Evolutionary conservation across 768 basidiomycete species (phyloP), one percentile per base, ranked within the genome.

Genomic region (Amanita fuliginea): DNA sequence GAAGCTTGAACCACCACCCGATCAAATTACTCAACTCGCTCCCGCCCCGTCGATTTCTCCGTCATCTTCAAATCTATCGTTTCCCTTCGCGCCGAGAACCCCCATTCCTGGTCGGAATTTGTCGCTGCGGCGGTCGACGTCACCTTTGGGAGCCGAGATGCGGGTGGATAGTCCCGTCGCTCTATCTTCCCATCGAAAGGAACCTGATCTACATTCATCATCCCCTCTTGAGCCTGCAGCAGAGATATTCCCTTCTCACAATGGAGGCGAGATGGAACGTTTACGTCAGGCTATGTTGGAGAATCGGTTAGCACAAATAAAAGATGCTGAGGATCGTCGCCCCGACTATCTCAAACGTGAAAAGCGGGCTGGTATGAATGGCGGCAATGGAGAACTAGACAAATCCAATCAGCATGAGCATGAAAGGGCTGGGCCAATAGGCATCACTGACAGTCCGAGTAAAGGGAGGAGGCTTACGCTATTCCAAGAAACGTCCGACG

Each of bases 401-500:
- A 71, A 69, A 22, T 60, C 64, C 4, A 60, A 54, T 33, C 55
- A 59, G n/a, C 55, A 56, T 14, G 65, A 68, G 42, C 60, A 54
- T 35, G 65, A 62, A 47, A 58, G 54, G 37, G 58, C 51, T 21
- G 46, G 60, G 2, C 59, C 66, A 28, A 66, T 86, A 26, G 84
- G 83, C 13, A 78, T 88, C 22, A 74, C 73, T 55, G 79, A 82
- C 54, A 86, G 78, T 56, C 85, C 86, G 0, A 62, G 70, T 48
- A 87, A 83, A 64, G 87, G 87, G 1, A 70, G 86, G 50, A 71
- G 85, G 45, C 67, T 88, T 32, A 81, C 78, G 55, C 62, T 90
- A 35, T 89, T 88, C 62, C 85, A 86, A 61, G 84, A 86, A 64
- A 87, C 85, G 0, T 83, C 82, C 3, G 84, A 86, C 41, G 84